Evolutionary conservation across 2,329 filamentous ascomycete species (phyloP), one percentile per base, ranked within the genome.

Genomic region (Clathrospora elynae): DNA sequence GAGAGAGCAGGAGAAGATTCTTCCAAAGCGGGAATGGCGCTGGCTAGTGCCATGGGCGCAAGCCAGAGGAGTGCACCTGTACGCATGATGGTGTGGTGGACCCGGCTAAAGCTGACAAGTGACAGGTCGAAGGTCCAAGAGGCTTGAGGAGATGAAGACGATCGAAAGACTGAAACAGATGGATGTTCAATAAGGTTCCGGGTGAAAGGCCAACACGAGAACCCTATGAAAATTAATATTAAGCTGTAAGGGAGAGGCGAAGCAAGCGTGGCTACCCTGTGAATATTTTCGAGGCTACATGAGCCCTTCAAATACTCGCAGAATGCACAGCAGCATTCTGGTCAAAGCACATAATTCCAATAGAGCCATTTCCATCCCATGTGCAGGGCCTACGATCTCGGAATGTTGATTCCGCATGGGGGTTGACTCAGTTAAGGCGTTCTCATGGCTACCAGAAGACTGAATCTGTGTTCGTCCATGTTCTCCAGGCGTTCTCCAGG

Each of bases 41-140:
- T 47, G 11, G 54, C 53, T 24, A 57, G 33, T 19, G 44, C 49
- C 25, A 34, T 30, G 33, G 55, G 48, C 9, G 50, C 36, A 31
- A 61, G 39, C 41, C 51, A 53, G 17, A 61, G 30, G 33, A 59
- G 20, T 46, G 44, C 39, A 37, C 49, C 35, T 17, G 52, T 47
- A 35, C 55, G 57, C 59, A 62, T 61, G 32, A 24, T 42, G n/a
- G 36, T 23, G 28, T 36, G 38, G 13, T 44, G 18, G 13, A 39
- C 24, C 34, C 36, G 52, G 45, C 29, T 48, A 48, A 48, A 50
- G 35, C 13, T 46, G 18, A 29, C 5, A 20, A 23, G 25, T 14
- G 18, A 29, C 5, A 20, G 19, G 25, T 14, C 18, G 40, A 37
- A 41, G 38, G 20, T 24, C 14, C 9, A 18, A 34, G 28, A 20